Evolutionary conservation across 306 rosid genomes (phyloP).

Genomic region (Arachis hypogaea): DNA sequence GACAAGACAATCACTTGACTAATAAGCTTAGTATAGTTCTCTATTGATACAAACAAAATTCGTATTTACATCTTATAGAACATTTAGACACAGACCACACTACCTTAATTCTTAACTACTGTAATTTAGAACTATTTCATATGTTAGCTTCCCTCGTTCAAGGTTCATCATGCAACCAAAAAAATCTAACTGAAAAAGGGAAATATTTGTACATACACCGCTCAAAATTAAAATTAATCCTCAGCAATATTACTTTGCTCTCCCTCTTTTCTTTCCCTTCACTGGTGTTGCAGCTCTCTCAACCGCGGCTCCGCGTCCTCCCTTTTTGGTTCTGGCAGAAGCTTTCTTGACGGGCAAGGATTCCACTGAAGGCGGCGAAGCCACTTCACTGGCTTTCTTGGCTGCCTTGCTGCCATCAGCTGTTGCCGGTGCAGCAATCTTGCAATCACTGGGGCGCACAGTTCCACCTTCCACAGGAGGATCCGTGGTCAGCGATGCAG

Average conservation of each 20-base stretch:
- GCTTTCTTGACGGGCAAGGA: constrained; percentile 45
- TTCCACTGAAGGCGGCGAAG: constrained; percentile 47
- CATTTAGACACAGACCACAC: not conserved
- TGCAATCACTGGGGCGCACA: constrained; percentile 39
- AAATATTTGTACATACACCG: constrained; percentile 35
- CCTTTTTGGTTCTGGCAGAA: constrained; percentile 38
- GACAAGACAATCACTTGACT: not conserved
- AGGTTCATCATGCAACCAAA: not conserved
- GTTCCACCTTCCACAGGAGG: constrained; percentile 47
- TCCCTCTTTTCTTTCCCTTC: constrained; percentile 55
- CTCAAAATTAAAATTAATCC: constrained; percentile 2
- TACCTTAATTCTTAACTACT: constrained; percentile 1
- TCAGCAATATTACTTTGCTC: constrained; percentile 35
- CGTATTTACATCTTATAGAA: not conserved
- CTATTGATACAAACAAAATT: constrained; percentile 1
- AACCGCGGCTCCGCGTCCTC: constrained; percentile 27
- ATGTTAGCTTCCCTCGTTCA: not conserved
- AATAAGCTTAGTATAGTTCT: constrained; percentile 2
- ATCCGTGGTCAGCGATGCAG: constrained; percentile 9
- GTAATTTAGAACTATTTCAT: constrained; percentile 16
- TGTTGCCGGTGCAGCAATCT: constrained; percentile 32
- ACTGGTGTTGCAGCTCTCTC: constrained; percentile 30
- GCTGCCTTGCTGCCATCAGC: constrained; percentile 34
- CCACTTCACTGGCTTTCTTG: constrained; percentile 35
- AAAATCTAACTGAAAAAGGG: not conserved